Conservation (phyloP, 139 green algal species). For the Micractinium conductrix region DNA sequence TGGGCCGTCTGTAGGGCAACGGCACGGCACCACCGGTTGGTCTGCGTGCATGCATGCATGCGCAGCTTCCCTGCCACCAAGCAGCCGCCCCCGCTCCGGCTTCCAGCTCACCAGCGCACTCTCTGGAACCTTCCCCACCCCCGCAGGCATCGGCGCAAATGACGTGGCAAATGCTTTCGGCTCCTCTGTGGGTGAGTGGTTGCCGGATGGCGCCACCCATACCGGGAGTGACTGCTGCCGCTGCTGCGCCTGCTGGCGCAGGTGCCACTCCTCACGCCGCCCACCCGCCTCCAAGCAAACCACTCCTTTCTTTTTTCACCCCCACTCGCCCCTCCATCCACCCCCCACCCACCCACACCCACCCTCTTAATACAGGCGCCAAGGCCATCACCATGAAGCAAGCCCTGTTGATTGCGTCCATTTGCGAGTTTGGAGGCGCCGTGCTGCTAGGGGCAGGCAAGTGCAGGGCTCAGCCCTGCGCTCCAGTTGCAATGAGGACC, state of each 20-base stretch:
- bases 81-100: too few relatives aligned
- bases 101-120: not conserved
- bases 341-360: not conserved
- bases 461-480: too few relatives aligned
- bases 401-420: constrained; percentile 43
- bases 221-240: too few relatives aligned
- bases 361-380: constrained; percentile 7
- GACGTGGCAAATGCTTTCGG: constrained; percentile 2
- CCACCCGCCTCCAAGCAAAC: too few relatives aligned
- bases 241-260: too few relatives aligned
- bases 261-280: too few relatives aligned
- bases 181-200: not conserved
- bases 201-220: too few relatives aligned
- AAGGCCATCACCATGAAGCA: constrained; percentile 51
- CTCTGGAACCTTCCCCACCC: not conserved
- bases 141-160: constrained; percentile 42
- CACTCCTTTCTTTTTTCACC: not conserved
- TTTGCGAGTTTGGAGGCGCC: constrained; percentile 48
- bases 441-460: constrained; percentile 7
- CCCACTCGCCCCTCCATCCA: not conserved
- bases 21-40: too few relatives aligned
- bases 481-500: too few relatives aligned
- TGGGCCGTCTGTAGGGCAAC: too few relatives aligned
- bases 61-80: too few relatives aligned
- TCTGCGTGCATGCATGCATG: too few relatives aligned